Base-by-base conservation (phyloP, 345 rosid species). In the Isatis tinctoria region DNA sequence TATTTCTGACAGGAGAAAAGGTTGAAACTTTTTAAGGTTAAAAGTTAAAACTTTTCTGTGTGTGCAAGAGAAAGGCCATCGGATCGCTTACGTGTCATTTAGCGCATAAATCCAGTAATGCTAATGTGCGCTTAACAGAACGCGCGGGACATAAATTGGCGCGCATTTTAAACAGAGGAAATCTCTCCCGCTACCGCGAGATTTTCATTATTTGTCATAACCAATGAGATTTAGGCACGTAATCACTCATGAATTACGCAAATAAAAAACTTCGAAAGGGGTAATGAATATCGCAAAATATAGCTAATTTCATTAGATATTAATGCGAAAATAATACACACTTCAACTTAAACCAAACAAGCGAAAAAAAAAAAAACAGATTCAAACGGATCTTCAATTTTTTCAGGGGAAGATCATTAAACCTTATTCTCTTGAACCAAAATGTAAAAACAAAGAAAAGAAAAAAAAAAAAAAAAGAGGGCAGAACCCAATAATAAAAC, bases 61-160 rank as follows among this genome's bases (percentile, higher is more conserved):
- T 30, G 68, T 24, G 54, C 54, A 41, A 52, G 62, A 13, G 10
- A 27, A 26, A 26, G n/a, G 3, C 45, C 37, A 26, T 62, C 27
- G 40, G 58, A 27, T 72, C 1, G 20, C 62, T 62, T 17, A 51
- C 53, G 70, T 51, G 73, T 26, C 33, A 12, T 9, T 41, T 43
- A 60, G 74, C 60, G 79, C 10, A 35, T 75, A 41, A n/a, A 35
- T 69, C 43, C 7, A 14, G 12, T 12, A 33, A 2, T 44, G 33
- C 70, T 76, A 76, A 63, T 0, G 2, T 76, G 60, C 60, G 75
- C 75, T 26, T 27, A 44, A 43, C 18, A 36, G 12, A 16, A 54
- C 13, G 65, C 75, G 75, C 79, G 79, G 75, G 71, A 63, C 32
- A 10, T 2, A 20, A 24, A 13, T 54, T 69, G 71, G 75, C 79